phyloP scores from a whole-genome alignment of 2,329 filamentous ascomycete species.

The Fusarium albidum region DNA sequence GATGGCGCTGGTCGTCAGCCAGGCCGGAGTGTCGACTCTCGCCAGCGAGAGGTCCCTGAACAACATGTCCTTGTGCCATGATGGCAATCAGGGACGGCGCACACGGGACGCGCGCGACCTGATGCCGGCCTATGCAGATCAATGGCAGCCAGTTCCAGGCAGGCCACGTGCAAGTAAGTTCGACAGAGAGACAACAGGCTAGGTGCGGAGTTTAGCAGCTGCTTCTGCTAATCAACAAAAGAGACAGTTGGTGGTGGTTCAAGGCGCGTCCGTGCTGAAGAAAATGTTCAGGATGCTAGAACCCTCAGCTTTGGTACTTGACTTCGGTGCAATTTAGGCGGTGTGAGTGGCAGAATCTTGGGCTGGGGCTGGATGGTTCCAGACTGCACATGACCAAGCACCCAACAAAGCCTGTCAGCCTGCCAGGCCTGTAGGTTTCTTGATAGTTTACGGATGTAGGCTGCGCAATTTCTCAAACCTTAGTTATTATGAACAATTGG shows the following conservation, averaged over 20 bases:
- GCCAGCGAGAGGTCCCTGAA: slow-evolving; percentile 24
- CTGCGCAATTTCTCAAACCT: too few relatives aligned
- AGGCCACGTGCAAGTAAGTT: slow-evolving; percentile 18
- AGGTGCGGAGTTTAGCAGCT: slow-evolving; percentile 17
- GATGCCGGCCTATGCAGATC: slow-evolving; percentile 20
- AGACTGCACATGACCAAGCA: too few relatives aligned
- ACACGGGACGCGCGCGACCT: slow-evolving; percentile 36
- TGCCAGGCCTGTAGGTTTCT: too few relatives aligned
- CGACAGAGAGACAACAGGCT: slow-evolving; percentile 18
- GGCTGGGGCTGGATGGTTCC: too few relatives aligned
- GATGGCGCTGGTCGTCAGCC: slow-evolving; percentile 60
- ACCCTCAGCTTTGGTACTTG: background rate
- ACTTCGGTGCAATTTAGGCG: slow-evolving; percentile 36
- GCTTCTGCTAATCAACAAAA: slow-evolving; percentile 12
- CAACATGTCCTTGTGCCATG: slow-evolving; percentile 41
- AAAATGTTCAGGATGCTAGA: background rate
- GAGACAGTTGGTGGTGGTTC: slow-evolving; percentile 23
- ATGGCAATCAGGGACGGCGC: slow-evolving; percentile 27
- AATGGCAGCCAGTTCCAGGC: slow-evolving; percentile 20
- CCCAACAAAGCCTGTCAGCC: too few relatives aligned
- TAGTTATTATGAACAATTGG: too few relatives aligned
- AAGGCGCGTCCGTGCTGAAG: slow-evolving; percentile 27
- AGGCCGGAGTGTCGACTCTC: slow-evolving; percentile 38
- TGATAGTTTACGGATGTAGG: too few relatives aligned
- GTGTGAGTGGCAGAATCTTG: slow-evolving; percentile 41